These are phyloP conservation scores for Torulaspora delbrueckii DNA, from an alignment of 805 yeast species.

Conservation along the genomic window DNA sequence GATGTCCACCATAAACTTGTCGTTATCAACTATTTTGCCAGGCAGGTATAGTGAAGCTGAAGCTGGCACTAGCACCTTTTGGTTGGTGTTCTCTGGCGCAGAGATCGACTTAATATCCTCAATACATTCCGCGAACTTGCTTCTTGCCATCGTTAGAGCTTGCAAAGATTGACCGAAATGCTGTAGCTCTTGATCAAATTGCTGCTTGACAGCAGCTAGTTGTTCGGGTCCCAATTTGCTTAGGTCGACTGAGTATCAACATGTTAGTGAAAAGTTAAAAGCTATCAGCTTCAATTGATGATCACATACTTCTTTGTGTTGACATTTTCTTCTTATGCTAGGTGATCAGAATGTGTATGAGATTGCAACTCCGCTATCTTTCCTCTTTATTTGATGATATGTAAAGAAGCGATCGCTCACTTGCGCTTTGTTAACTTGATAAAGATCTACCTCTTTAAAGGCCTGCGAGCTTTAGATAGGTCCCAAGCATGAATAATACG, in stretches of 20 bases:
- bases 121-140: conserved; percentile 76
- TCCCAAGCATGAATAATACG: conserved; percentile 27
- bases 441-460: background rate
- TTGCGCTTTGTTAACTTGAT: background rate
- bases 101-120: conserved; percentile 58
- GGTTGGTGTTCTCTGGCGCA: conserved; percentile 38
- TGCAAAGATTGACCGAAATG: conserved; percentile 79
- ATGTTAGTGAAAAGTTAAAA: conserved; percentile 1
- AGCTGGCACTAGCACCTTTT: conserved; percentile 73
- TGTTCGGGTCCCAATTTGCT: conserved; percentile 76
- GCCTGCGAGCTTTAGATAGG: too few relatives aligned
- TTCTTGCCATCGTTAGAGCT: conserved; percentile 77
- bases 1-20: conserved; percentile 80
- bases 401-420: background rate
- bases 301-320: conserved; percentile 28
- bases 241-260: conserved; percentile 48
- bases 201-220: conserved; percentile 73
- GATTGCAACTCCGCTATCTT: background rate
- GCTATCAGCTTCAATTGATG: background rate
- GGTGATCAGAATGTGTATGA: background rate
- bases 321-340: conserved; percentile 23
- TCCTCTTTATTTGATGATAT: background rate
- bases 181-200: conserved; percentile 77
- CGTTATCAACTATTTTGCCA: conserved; percentile 61
- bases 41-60: conserved; percentile 88